Conservation (phyloP, 1,139 yeast genomes). For the Zygoascus sp. region DNA sequence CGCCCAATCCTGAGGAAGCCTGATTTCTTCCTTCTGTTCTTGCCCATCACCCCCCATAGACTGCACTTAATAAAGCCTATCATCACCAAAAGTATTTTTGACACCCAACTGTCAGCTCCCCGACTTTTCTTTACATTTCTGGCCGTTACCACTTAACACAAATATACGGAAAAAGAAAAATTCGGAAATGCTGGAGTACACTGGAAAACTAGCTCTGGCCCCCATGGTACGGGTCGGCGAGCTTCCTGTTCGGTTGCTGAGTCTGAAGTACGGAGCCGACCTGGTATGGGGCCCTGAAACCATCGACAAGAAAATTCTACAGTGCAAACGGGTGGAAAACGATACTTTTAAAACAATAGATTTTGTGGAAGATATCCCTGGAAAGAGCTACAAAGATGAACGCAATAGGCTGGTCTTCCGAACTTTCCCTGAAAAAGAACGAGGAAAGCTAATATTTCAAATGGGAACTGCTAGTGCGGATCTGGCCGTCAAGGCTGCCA, state of each 20-base stretch:
- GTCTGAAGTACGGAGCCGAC: constrained; percentile 83
- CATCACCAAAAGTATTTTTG: neutral
- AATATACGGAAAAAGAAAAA: no score
- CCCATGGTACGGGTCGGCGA: constrained; percentile 96
- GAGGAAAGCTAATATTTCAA: constrained; percentile 70
- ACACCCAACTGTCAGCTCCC: no score
- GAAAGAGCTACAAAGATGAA: constrained; percentile 38
- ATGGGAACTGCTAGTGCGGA: constrained; percentile 83
- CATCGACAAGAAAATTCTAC: constrained; percentile 74
- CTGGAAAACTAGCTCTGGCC: constrained; percentile 78
- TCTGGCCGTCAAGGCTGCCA: constrained; percentile 77
- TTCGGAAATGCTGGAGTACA: constrained; percentile 43
- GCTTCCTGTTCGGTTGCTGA: constrained; percentile 76
- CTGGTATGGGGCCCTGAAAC: constrained; percentile 95
- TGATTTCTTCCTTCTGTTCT: no score
- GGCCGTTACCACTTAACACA: no score
- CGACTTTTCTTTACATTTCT: neutral
- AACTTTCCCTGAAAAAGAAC: constrained; percentile 60
- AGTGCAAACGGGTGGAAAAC: constrained; percentile 60
- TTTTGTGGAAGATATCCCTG: constrained; percentile 35
- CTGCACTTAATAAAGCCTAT: no score
- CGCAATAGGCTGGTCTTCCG: constrained; percentile 53
- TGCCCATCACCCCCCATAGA: no score
- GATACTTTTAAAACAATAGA: constrained; percentile 42
- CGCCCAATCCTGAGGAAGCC: no score